Evolutionary conservation across 2,329 filamentous ascomycete genomes (phyloP).

Genomic region (Setomelanomma holmii): DNA sequence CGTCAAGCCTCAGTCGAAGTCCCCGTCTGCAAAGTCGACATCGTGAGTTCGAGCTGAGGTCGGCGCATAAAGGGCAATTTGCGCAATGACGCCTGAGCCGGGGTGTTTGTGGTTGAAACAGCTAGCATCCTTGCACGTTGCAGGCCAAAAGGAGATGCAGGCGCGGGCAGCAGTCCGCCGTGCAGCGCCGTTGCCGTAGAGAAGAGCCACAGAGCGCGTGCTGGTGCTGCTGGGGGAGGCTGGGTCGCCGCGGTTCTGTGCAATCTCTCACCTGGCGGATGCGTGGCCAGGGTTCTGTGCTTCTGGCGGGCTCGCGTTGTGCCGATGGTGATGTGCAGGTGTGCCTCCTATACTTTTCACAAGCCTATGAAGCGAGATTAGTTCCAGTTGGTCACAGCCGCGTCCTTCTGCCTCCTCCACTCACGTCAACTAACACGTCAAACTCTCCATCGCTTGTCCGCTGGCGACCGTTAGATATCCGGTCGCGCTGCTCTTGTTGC

Average conservation of each 20-base stretch:
- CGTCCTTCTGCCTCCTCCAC: constrained; percentile 38
- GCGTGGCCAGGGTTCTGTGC: constrained; percentile 1
- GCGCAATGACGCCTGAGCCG: constrained; percentile 25
- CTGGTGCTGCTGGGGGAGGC: constrained; percentile 18
- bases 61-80: constrained; percentile 39
- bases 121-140: constrained; percentile 5
- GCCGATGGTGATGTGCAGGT: constrained; percentile 27
- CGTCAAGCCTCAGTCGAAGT: background rate
- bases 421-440: constrained; percentile 32
- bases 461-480: constrained; percentile 21
- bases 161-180: constrained; percentile 1
- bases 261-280: constrained; percentile 5
- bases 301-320: constrained; percentile 9
- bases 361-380: constrained; percentile 23
- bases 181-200: background rate
- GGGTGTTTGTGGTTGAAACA: constrained; percentile 36
- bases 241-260: constrained; percentile 7
- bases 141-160: constrained; percentile 9
- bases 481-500: constrained; percentile 12
- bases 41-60: background rate
- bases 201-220: constrained; percentile 7
- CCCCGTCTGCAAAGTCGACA: background rate
- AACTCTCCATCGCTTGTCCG: constrained; percentile 14
- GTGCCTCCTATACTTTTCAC: constrained; percentile 18
- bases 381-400: constrained; percentile 27